Evolutionary conservation across 2,329 filamentous ascomycete species (phyloP).

Genomic region (Aspergillus oerlinghausenensis): DNA sequence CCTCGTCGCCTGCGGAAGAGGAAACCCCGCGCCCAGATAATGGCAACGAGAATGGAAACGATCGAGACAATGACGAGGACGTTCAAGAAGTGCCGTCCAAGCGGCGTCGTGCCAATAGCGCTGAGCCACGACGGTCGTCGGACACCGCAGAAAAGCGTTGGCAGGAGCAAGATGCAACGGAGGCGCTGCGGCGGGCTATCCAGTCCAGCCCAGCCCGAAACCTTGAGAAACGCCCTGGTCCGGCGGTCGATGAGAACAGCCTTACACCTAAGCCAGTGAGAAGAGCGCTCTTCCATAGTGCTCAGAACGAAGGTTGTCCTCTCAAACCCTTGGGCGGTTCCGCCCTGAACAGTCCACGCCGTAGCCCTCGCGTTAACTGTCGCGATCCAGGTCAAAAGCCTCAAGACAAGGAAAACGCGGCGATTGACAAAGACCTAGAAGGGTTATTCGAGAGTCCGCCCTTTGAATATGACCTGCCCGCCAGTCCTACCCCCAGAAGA

Average conservation of each 20-base stretch:
- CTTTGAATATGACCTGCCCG: slow-evolving; percentile 51
- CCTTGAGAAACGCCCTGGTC: slow-evolving; percentile 39
- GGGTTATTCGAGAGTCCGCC: slow-evolving; percentile 61
- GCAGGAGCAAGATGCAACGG: slow-evolving; percentile 38
- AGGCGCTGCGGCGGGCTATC: slow-evolving; percentile 51
- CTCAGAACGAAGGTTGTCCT: slow-evolving; percentile 29
- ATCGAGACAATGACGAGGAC: slow-evolving; percentile 29
- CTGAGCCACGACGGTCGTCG: slow-evolving; percentile 40
- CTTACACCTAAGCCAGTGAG: slow-evolving; percentile 53
- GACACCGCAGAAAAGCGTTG: slow-evolving; percentile 30
- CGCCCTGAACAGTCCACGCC: slow-evolving; percentile 46
- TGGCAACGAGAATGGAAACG: slow-evolving; percentile 17
- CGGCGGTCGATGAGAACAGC: slow-evolving; percentile 44
- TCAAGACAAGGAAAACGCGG: slow-evolving; percentile 56
- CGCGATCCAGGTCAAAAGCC: slow-evolving; percentile 35
- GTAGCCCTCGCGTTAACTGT: slow-evolving; percentile 35
- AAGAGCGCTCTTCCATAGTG: slow-evolving; percentile 41
- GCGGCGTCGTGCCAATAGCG: slow-evolving; percentile 45
- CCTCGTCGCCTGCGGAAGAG: slow-evolving; percentile 34
- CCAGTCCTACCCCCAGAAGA: slow-evolving; percentile 50
- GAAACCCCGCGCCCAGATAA: slow-evolving; percentile 35
- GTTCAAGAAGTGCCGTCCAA: slow-evolving; percentile 31
- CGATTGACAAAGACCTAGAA: slow-evolving; percentile 48
- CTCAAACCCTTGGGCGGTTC: slow-evolving; percentile 35
- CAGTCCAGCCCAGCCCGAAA: slow-evolving; percentile 58